A percentile compares a stretch with the other conserved stretches of the same genome.
Conservation (phyloP, 495 filamentous ascomycete species). For the Penicillium taxi region DNA sequence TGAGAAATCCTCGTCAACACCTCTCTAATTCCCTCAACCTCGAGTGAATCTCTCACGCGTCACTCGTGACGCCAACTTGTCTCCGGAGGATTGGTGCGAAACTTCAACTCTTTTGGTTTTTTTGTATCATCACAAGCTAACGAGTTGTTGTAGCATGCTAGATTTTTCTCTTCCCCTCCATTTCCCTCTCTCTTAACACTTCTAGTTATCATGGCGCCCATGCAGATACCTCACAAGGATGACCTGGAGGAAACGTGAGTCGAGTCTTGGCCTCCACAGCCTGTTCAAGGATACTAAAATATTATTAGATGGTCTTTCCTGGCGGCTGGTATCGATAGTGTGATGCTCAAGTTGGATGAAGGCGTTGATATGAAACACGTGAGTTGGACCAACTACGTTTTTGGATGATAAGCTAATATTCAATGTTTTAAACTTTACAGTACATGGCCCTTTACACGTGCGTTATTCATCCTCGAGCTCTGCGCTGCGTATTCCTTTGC, state of each 20-base stretch:
- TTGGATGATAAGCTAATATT: conserved; percentile 5
- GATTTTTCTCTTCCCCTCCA: neutral
- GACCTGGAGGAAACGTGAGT: conserved; percentile 78
- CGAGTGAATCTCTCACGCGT: conserved; percentile 2
- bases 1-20: neutral
- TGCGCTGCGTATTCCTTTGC: conserved; percentile 7
- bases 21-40: neutral
- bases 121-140: no score
- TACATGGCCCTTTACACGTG: conserved; percentile 99
- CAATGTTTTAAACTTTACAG: conserved; percentile 33
- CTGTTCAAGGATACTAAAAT: no score
- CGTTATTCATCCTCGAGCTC: conserved; percentile 23
- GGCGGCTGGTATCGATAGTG: conserved; percentile 75
- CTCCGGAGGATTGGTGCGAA: neutral
- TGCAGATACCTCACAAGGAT: conserved; percentile 61
- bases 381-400: conserved; percentile 25
- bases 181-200: conserved; percentile 16
- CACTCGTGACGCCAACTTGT: conserved; percentile 15
- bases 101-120: neutral
- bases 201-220: conserved; percentile 32
- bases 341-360: conserved; percentile 85
- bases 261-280: neutral
- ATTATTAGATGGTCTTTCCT: conserved; percentile 73
- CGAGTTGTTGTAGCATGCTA: conserved; percentile 4
- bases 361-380: conserved; percentile 89